A percentile compares a stretch with the other conserved stretches of the same genome.
phyloP scores from a whole-genome alignment of 2,329 filamentous ascomycete genomes.

The Penicillium janthinellum region DNA sequence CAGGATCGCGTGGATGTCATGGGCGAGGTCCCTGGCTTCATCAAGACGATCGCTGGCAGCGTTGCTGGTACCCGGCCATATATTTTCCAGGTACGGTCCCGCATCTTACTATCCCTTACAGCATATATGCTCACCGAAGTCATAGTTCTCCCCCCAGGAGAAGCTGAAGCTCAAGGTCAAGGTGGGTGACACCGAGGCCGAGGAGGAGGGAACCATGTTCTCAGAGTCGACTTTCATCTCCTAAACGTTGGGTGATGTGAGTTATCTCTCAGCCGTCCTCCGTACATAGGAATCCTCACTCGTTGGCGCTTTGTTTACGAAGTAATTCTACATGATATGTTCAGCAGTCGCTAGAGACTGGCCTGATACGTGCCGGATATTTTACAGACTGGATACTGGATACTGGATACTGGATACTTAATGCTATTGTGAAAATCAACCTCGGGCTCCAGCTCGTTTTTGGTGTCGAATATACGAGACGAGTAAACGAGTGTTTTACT shows the following conservation, averaged over 20 bases:
- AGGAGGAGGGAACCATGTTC: slow-evolving; percentile 78
- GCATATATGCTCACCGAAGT: neutral
- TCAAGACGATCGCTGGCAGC: slow-evolving; percentile 88
- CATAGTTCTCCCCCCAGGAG: slow-evolving; percentile 68
- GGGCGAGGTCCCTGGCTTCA: slow-evolving; percentile 91
- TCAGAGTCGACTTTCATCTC: slow-evolving; percentile 97
- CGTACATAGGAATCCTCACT: slow-evolving; percentile 31
- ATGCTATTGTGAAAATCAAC: slow-evolving; percentile 24
- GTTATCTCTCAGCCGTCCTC: slow-evolving; percentile 7
- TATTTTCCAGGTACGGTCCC: slow-evolving; percentile 79
- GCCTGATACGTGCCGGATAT: slow-evolving; percentile 23
- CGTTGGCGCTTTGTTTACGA: slow-evolving; percentile 25
- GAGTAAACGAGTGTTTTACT: too few species aligned
- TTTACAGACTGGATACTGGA: slow-evolving; percentile 30
- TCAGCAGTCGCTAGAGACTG: slow-evolving; percentile 24
- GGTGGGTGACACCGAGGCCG: slow-evolving; percentile 74
- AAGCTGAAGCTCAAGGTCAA: slow-evolving; percentile 78
- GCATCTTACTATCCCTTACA: neutral
- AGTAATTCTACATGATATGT: slow-evolving; percentile 34
- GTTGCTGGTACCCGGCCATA: slow-evolving; percentile 94
- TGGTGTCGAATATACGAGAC: too few species aligned
- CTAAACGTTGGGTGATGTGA: slow-evolving; percentile 37
- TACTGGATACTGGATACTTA: slow-evolving; percentile 34
- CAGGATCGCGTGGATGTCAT: slow-evolving; percentile 91
- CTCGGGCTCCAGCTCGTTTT: too few species aligned